Evolutionary conservation across 208 protist genomes (phyloP).

Genomic region (Polymyxa betae): DNA sequence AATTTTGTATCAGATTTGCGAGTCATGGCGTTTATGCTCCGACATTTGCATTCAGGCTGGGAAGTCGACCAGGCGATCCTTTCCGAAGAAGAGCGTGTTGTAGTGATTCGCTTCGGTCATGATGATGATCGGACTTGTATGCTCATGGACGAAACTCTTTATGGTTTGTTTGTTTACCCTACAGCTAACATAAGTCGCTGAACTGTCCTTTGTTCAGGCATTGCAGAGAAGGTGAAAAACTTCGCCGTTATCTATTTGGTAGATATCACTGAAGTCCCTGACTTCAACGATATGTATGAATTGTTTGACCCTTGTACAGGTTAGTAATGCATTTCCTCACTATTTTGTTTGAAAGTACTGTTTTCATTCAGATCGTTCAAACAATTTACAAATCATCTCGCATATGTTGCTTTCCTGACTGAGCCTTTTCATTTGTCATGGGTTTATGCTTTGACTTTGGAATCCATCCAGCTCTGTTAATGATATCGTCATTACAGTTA

Average conservation of each 20-base stretch:
- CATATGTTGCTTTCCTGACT: no score
- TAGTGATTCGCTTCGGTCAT: conserved; percentile 87
- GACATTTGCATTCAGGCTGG: conserved; percentile 85
- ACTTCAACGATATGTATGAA: conserved; percentile 99
- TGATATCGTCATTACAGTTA: no score
- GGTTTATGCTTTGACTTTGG: no score
- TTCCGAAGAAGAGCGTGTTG: conserved; percentile 82
- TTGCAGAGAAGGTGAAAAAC: conserved; percentile 80
- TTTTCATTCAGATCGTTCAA: no score
- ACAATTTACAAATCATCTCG: no score
- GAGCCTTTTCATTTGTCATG: no score
- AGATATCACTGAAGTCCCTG: conserved; percentile 88
- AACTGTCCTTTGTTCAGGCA: no score
- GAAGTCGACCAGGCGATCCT: conserved; percentile 87
- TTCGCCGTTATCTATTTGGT: conserved; percentile 88
- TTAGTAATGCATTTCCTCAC: no score
- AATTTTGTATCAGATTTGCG: neutral
- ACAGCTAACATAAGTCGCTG: conserved; percentile 57
- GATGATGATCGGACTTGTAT: conserved; percentile 88
- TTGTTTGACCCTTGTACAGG: conserved; percentile 96
- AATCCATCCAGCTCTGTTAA: no score
- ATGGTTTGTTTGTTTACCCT: no score
- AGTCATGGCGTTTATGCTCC: conserved; percentile 79
- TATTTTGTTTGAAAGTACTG: no score
- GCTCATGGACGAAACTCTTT: conserved; percentile 80